These are phyloP conservation scores for Grigorovia humatica DNA, from an alignment of 805 yeast species.

Conservation along the genomic window DNA sequence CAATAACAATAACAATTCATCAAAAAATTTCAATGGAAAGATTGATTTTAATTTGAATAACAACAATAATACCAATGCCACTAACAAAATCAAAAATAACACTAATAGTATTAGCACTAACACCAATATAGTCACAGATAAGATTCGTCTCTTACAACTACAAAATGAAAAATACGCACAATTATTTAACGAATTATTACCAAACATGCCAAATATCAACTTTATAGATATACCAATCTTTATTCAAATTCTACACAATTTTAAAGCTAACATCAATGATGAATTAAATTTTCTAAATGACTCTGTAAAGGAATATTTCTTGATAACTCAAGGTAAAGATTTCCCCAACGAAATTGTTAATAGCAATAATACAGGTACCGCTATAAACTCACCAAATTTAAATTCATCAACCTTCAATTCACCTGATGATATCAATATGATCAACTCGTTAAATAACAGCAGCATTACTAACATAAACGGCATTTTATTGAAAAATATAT, in stretches of 20 bases:
- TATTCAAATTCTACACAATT: slow-evolving; percentile 16
- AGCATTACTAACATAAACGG: slow-evolving; percentile 8
- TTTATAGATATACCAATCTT: slow-evolving; percentile 20
- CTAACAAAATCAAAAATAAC: neutral
- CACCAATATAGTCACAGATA: slow-evolving; percentile 1
- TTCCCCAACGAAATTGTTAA: neutral
- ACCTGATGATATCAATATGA: neutral
- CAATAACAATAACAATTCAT: no score
- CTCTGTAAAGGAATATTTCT: slow-evolving; percentile 16
- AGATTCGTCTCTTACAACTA: slow-evolving; percentile 6
- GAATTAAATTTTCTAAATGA: slow-evolving; percentile 11
- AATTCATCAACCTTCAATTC: neutral
- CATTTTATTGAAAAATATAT: neutral
- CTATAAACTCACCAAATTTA: neutral
- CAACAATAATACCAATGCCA: neutral
- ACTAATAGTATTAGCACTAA: slow-evolving; percentile 1
- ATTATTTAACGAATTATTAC: slow-evolving; percentile 18
- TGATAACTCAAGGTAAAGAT: slow-evolving; percentile 9
- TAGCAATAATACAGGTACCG: slow-evolving; percentile 2
- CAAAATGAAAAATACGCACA: slow-evolving; percentile 15
- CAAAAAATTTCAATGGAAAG: no score
- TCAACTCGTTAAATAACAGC: slow-evolving; percentile 7
- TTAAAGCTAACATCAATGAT: slow-evolving; percentile 4
- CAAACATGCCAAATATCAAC: slow-evolving; percentile 20
- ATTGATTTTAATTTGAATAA: neutral